Base-by-base conservation (phyloP, 495 filamentous ascomycete species). In the Corynascus novoguineensis region DNA sequence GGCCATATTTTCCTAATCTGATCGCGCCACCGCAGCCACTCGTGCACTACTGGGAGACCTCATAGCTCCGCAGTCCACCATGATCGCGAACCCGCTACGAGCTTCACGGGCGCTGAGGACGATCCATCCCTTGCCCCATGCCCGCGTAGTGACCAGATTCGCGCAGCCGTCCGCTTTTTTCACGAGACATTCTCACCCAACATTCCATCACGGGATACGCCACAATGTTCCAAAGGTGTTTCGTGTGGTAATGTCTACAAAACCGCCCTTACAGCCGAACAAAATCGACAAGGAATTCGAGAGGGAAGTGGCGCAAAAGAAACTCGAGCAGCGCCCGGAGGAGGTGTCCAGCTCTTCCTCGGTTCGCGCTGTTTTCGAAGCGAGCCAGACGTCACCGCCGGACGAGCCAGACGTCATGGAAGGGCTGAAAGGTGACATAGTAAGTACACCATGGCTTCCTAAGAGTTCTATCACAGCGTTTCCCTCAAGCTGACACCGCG, bases 371-470 rank as follows among this genome's bases (percentile, higher is more conserved):
- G 65, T 86, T 4, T 73, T 86, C 15, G 75, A 81, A 34, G 69
- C 60, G 27, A 60, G 58, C 15, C 65, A 61, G 29, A 60, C 60
- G 28, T 65, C 62, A 4, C 70, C 69, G 31, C 49, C 19, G 1
- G 64, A 77, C 9, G 78, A 84, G 27, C 67, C 72, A 40, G 83
- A 90, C 50, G 84, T 92, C 75, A 72, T 84, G 68, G 78, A 78
- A 46, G 87, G 83, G 35, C 72, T 96, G 42, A 85, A 78, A 65
- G 64, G 76, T 22, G 92, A 97, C 68, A 50, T 93, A 57, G 91
- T 93, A 83, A 27, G 86, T 72, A 44, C 5, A 21, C n/a, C 21
- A 25, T 11, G 15, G 24, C 4, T 31, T 41, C 8, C 2, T 38
- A n/a, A n/a, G n/a, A n/a, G 3, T 38, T 17, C 37, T 21, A 4